Evolutionary conservation across 495 filamentous ascomycete genomes (phyloP), one percentile per base, ranked within the genome.

Genomic region (Podospora pseudoanserina): DNA sequence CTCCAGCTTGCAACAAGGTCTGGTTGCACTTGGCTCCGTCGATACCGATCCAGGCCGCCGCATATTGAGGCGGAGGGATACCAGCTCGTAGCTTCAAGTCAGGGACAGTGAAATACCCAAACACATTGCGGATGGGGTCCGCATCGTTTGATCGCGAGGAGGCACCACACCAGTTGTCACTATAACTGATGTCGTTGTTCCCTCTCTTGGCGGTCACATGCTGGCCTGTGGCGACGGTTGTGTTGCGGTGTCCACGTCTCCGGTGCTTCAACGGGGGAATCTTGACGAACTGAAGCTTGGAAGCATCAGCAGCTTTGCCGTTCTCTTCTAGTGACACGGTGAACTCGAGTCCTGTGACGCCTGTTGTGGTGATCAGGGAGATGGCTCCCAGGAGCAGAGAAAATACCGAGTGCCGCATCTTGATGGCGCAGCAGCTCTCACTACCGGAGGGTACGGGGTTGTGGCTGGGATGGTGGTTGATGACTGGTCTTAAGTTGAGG

Each of bases 121-220:
- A 72, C n/a, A 71, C 65, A 65, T 65, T 76, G 60, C 55, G 27
- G 64, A 74, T 62, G 16, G 63, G 62, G 34, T 77, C 71, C 3
- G 66, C n/a, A 27, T 59, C 18, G 5, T 57, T 63, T 49, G 39
- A 49, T 54, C 71, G 73, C 61, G 76, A 70, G 32, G 73, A 70
- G 5, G 75, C 75, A 20, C 75, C 76, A 65, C 75, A 78, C 76
- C 75, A 78, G 70, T 76, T 74, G 9, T 69, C 67, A 55, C 73
- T 73, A 63, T 72, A 74, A 67, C 71, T 72, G 66, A 74, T 62
- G 23, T 34, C n/a, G 59, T 72, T 65, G 13, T 73, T 53, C 57
- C 65, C 67, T 5, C 16, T 49, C 19, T 32, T 60, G 61, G 15
- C 9, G 34, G 4, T 19, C 15, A 49, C 61, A 49, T 18, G 34